phyloP scores from a whole-genome alignment of 805 yeast species.

The Cyberlindnera bimundalis region DNA sequence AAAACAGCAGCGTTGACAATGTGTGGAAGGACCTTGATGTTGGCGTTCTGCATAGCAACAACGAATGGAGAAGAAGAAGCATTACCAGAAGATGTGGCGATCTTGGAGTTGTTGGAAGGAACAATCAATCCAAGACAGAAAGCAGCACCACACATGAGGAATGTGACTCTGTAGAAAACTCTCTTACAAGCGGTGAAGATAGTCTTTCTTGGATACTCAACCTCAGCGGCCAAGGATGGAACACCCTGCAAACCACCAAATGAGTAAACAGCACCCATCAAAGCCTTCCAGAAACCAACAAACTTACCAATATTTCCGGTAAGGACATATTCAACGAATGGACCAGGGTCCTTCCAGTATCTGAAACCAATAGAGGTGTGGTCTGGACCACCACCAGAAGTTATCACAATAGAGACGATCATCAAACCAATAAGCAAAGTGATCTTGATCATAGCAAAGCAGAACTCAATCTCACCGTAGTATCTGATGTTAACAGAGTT shows the following conservation, averaged over 20 bases:
- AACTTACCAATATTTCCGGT: background rate
- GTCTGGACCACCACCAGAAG: conserved; percentile 3
- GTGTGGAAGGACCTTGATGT: conserved; percentile 5
- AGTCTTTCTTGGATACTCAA: conserved; percentile 4
- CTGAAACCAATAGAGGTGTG: conserved; percentile 2
- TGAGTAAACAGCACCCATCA: conserved; percentile 4
- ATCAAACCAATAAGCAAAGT: conserved; percentile 1
- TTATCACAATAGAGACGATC: conserved; percentile 1
- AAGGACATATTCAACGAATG: conserved; percentile 2
- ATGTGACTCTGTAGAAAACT: conserved; percentile 3
- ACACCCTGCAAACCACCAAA: conserved; percentile 4
- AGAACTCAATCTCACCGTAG: conserved; percentile 3
- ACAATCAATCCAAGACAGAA: conserved; percentile 3
- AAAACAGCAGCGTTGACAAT: conserved; percentile 5
- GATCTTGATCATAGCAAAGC: conserved; percentile 4
- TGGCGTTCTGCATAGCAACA: conserved; percentile 1
- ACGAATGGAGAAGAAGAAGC: conserved; percentile 5
- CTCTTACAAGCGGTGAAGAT: conserved; percentile 2
- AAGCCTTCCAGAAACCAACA: conserved; percentile 2
- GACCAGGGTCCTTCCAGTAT: conserved; percentile 2
- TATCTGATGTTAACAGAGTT: conserved; percentile 1
- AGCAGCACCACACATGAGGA: conserved; percentile 5
- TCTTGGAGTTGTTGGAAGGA: background rate
- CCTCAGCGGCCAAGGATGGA: conserved; percentile 5
- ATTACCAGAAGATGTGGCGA: conserved; percentile 1